These are phyloP conservation scores for Arthrobotrys entomopaga DNA, from an alignment of 2,329 filamentous ascomycete species.

Conservation along the genomic window DNA sequence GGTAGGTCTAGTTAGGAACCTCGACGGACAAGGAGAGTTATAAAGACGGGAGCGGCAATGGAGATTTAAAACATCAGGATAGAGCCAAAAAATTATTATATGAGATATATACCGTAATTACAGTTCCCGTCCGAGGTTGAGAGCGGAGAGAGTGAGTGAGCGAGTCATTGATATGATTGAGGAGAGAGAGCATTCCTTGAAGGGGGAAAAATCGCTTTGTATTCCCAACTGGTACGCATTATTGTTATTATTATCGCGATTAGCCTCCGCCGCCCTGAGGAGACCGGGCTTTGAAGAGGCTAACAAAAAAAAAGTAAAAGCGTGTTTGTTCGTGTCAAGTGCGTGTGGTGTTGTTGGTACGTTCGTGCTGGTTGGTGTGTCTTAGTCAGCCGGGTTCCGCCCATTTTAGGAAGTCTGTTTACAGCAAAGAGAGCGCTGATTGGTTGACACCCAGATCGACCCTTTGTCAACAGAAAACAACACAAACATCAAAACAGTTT, in stretches of 20 bases:
- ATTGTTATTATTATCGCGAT: slow-evolving; percentile 25
- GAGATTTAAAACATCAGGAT: background rate
- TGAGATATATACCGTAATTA: slow-evolving; percentile 3
- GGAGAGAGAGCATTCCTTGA: background rate
- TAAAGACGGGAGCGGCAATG: background rate
- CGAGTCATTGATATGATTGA: slow-evolving; percentile 24
- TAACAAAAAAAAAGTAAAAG: background rate
- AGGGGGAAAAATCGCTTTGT: slow-evolving; percentile 24
- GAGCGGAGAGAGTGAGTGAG: slow-evolving; percentile 15
- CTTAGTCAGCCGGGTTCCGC: slow-evolving; percentile 40
- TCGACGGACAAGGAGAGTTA: background rate
- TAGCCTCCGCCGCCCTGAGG: background rate
- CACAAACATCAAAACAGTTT: slow-evolving; percentile 50
- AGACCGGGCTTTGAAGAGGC: no score
- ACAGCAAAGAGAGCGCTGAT: slow-evolving; percentile 7
- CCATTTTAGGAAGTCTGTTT: slow-evolving; percentile 45
- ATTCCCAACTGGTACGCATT: slow-evolving; percentile 41
- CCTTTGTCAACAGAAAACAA: slow-evolving; percentile 48
- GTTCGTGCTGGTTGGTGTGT: slow-evolving; percentile 42
- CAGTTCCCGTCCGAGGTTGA: background rate
- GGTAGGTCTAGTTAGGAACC: no score
- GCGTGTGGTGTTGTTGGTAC: slow-evolving; percentile 5
- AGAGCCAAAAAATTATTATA: background rate
- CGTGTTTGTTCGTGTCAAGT: slow-evolving; percentile 10
- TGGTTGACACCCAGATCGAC: slow-evolving; percentile 17